Base-by-base conservation (phyloP, 1,139 yeast species). In the Oligophagozyma castellii region DNA sequence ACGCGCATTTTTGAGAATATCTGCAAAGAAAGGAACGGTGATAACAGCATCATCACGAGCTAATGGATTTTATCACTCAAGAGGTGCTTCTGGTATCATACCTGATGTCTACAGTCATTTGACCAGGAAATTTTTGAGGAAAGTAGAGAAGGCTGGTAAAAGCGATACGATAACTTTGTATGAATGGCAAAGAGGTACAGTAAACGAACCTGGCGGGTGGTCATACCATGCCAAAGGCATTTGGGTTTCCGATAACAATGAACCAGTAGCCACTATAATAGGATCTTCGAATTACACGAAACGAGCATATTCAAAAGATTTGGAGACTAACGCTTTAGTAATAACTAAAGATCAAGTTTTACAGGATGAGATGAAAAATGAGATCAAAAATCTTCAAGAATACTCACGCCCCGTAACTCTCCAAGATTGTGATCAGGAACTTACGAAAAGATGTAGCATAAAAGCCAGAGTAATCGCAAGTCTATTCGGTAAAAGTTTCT, bases 141-240 rank as follows among this genome's bases (percentile, higher is more conserved):
- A 67, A 19, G 71, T 78, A 4, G 48, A 56, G 21, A 42, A 44
- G 3, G 51, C 61, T 19, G 66, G 68, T 2, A 70, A 65, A 40
- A 55, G 60, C 11, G 44, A 62, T 5, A 46, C 61, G 13, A 70
- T 86, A 19, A 56, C 61, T 11, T 59, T 89, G 22, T 65, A 61
- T 33, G 96, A 89, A 53, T 92, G 98, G 98, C 70, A 70, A 46
- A 70, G 69, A 29, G 98, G 98, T 2, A 58, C 71, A 2, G 94
- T 84, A 5, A 83, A 83, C 45, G 69, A 80, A 8, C 68, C 73
- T 1, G 69, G 63, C 19, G 96, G 98, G 1, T 89, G 98, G 98
- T 81, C 95, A 0, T 89, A 89, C 52, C 99, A 89, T 49, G 98
- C 98, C n/a, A 89, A 89, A 51, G 99, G 99, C 1, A 60, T 84